These are phyloP conservation scores for Zygoascus bituminiphila DNA, from an alignment of 805 yeast genomes.

Conservation along the genomic window DNA sequence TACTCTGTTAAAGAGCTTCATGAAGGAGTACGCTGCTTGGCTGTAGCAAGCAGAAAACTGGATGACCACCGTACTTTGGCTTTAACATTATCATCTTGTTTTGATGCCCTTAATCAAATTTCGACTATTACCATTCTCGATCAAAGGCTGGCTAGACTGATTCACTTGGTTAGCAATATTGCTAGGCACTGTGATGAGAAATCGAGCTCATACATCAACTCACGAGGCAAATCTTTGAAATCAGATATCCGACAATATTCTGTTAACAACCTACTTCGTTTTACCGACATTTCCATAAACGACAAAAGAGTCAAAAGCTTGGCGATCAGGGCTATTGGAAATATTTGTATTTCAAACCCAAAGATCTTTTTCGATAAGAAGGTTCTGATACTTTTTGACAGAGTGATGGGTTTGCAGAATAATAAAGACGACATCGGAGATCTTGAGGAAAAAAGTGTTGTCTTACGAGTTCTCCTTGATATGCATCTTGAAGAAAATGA, in stretches of 20 bases:
- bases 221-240: constrained; percentile 34
- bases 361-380: constrained; percentile 53
- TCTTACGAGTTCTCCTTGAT: constrained; percentile 49
- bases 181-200: constrained; percentile 62
- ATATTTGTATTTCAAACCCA: constrained; percentile 55
- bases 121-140: constrained; percentile 8
- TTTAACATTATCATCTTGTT: constrained; percentile 56
- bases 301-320: constrained; percentile 36
- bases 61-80: constrained; percentile 43
- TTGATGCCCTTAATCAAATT: constrained; percentile 39
- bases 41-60: constrained; percentile 44
- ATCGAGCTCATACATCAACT: constrained; percentile 36
- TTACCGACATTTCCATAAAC: constrained; percentile 34
- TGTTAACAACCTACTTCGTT: constrained; percentile 40
- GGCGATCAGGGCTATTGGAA: constrained; percentile 51
- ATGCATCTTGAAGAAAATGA: constrained; percentile 43
- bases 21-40: constrained; percentile 57
- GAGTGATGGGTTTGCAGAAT: constrained; percentile 31
- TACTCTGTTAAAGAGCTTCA: constrained; percentile 9
- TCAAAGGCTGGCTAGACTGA: constrained; percentile 33
- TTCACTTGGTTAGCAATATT: constrained; percentile 60
- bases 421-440: background rate
- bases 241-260: constrained; percentile 3
- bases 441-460: constrained; percentile 23
- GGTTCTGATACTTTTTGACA: constrained; percentile 46